Percentiles rank a stretch among this genome's conserved stretches.
Evolutionary conservation across 352 stramenopile species (phyloP).

Genomic region (Globisporangium orthogonon): DNA sequence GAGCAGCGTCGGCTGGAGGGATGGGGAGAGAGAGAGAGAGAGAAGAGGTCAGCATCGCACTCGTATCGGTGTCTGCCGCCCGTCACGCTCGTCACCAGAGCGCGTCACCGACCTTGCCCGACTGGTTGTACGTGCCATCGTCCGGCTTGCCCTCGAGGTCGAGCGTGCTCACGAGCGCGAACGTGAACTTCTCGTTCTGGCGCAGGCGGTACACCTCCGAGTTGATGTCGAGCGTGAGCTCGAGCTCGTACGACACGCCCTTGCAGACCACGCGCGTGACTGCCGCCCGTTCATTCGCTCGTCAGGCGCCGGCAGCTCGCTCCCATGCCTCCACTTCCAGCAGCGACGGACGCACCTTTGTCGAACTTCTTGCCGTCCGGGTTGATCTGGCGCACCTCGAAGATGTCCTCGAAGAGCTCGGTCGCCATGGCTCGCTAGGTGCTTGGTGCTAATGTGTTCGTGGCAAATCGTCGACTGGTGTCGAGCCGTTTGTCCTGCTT

Average conservation of each 20-base stretch:
- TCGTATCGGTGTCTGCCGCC: background rate
- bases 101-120: conserved; percentile 51
- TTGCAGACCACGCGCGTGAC: conserved; percentile 96
- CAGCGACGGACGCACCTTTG: conserved; percentile 56
- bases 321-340: background rate
- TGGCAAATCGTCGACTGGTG: background rate
- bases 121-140: conserved; percentile 92
- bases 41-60: background rate
- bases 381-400: conserved; percentile 96
- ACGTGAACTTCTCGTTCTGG: conserved; percentile 95
- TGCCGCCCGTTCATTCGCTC: conserved; percentile 2
- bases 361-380: conserved; percentile 98
- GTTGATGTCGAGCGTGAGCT: conserved; percentile 97
- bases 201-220: conserved; percentile 95
- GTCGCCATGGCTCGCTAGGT: conserved; percentile 53
- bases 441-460: background rate
- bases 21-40: background rate
- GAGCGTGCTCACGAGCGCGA: conserved; percentile 94
- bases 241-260: conserved; percentile 96
- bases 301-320: background rate
- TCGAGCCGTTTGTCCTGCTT: background rate
- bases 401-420: conserved; percentile 98
- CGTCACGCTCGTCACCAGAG: background rate
- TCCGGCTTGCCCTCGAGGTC: conserved; percentile 95
- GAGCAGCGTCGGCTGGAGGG: conserved; percentile 79